Conservation (phyloP, 176 grass and related monocot species). For the Tuctoria greenei region DNA sequence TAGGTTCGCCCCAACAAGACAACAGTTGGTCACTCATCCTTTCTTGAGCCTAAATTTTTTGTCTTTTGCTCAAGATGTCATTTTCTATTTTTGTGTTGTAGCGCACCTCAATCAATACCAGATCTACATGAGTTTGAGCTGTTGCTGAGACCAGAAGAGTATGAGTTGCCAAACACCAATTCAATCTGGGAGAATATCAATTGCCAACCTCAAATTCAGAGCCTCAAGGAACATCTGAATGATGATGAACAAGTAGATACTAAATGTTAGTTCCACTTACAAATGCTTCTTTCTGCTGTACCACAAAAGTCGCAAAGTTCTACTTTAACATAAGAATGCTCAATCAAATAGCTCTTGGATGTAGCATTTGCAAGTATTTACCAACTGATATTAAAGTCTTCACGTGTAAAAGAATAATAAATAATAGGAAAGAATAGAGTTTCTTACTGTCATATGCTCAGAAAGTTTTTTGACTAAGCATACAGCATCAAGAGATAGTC, state of each 20-base stretch:
- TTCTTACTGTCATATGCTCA: background rate
- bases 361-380: conserved; percentile 12
- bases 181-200: conserved; percentile 65
- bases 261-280: conserved; percentile 24
- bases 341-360: conserved; percentile 28
- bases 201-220: conserved; percentile 71
- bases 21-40: too few species aligned
- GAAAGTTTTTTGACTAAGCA: background rate
- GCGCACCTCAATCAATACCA: conserved; percentile 64
- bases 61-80: conserved; percentile 1
- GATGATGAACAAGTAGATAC: conserved; percentile 49
- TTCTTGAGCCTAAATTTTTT: too few species aligned
- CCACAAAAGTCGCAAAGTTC: conserved; percentile 17
- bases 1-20: too few species aligned
- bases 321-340: background rate
- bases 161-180: conserved; percentile 60
- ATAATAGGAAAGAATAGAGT: conserved; percentile 34
- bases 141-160: conserved; percentile 71
- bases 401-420: conserved; percentile 9
- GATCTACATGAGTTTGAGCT: conserved; percentile 87
- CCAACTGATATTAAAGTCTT: conserved; percentile 33
- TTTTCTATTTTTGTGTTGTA: conserved; percentile 43
- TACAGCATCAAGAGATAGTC: background rate
- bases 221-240: conserved; percentile 73
- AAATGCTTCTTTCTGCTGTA: conserved; percentile 23